These are phyloP conservation scores for Umbelopsis sp. DNA, from an alignment of 192 early-diverging fungal genomes.

Conservation along the genomic window DNA sequence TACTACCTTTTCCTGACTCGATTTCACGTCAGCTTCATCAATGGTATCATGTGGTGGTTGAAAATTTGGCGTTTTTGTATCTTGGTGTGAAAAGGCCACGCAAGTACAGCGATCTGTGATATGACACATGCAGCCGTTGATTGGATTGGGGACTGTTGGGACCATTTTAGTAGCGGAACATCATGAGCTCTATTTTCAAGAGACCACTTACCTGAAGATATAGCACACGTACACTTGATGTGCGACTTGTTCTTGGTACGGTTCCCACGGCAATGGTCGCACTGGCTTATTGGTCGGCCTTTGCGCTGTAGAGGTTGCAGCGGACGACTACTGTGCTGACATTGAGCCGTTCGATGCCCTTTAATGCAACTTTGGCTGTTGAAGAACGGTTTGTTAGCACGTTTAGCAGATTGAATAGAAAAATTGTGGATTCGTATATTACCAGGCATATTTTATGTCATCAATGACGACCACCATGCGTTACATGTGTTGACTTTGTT, in stretches of 20 bases:
- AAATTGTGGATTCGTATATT: neutral
- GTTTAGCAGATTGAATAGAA: neutral
- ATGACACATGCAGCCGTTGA: conserved; percentile 41
- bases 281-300: conserved; percentile 75
- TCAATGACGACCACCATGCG: conserved; percentile 16
- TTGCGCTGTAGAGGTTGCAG: conserved; percentile 66
- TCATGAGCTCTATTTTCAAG: no score
- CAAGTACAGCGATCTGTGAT: conserved; percentile 32
- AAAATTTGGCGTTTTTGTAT: no score
- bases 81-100: conserved; percentile 25
- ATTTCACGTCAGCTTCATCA: neutral
- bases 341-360: conserved; percentile 58
- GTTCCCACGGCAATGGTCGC: conserved; percentile 69
- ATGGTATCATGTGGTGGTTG: neutral
- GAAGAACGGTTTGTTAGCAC: neutral
- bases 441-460: conserved; percentile 52
- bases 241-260: conserved; percentile 66
- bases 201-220: conserved; percentile 26
- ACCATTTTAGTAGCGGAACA: no score
- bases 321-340: conserved; percentile 58
- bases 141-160: conserved; percentile 28
- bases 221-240: conserved; percentile 71
- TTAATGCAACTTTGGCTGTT: conserved; percentile 56
- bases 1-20: neutral
- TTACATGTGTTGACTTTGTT: neutral